Conservation (phyloP, 2,329 filamentous ascomycete genomes). For the Cordyceps fumosorosea region DNA sequence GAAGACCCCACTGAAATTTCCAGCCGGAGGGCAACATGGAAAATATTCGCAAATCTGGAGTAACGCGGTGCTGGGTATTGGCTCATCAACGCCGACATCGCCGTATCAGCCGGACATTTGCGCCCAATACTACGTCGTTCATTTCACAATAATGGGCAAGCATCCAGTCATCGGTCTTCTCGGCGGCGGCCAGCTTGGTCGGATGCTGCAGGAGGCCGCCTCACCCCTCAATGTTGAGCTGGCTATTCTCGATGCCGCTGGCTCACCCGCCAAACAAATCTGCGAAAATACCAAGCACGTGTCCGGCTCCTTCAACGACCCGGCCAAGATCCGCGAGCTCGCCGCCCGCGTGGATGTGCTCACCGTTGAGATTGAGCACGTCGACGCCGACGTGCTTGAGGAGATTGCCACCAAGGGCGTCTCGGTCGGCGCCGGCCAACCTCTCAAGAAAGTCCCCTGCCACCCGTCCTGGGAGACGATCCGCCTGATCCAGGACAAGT, state of each 20-base stretch:
- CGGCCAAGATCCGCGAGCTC: slow-evolving; percentile 70
- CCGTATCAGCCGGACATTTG: not conserved
- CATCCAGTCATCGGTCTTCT: slow-evolving; percentile 45
- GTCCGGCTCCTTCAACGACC: slow-evolving; percentile 81
- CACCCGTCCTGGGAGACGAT: slow-evolving; percentile 84
- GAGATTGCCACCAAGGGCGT: slow-evolving; percentile 65
- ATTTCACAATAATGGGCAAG: slow-evolving; percentile 20
- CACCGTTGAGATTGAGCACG: slow-evolving; percentile 93
- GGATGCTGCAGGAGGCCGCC: slow-evolving; percentile 90
- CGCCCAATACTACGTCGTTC: not conserved
- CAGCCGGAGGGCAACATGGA: not conserved
- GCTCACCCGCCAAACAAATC: slow-evolving; percentile 79
- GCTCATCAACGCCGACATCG: too few relatives aligned
- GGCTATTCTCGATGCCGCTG: slow-evolving; percentile 69
- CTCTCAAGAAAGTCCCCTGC: slow-evolving; percentile 48
- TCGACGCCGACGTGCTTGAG: slow-evolving; percentile 83
- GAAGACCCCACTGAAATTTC: not conserved
- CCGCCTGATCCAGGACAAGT: slow-evolving; percentile 90
- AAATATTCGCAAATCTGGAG: not conserved
- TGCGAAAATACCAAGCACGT: slow-evolving; percentile 69
- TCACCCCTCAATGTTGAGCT: slow-evolving; percentile 66
- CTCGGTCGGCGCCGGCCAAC: slow-evolving; percentile 37
- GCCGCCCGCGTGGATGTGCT: slow-evolving; percentile 71
- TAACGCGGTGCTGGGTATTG: too few relatives aligned
- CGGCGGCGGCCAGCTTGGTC: slow-evolving; percentile 70